Conservation (phyloP, 495 filamentous ascomycete species). For the Penicilliopsis zonata region DNA sequence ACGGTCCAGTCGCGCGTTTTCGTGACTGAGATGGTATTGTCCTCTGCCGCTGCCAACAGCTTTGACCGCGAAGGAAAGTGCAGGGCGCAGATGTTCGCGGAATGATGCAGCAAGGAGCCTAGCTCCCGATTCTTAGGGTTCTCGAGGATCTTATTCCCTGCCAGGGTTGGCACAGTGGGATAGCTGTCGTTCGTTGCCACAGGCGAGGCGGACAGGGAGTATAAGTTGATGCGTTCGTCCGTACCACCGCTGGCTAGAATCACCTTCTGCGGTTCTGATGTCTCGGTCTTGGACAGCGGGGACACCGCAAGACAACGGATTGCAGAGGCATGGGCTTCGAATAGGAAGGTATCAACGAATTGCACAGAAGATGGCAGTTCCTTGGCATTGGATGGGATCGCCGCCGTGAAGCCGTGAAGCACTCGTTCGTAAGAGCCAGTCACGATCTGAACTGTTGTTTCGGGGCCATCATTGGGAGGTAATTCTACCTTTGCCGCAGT, state of each 20-base stretch:
- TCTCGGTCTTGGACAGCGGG: slow-evolving; percentile 48
- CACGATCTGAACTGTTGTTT: slow-evolving; percentile 68
- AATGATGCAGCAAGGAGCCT: slow-evolving; percentile 77
- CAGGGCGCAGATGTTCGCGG: slow-evolving; percentile 63
- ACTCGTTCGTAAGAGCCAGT: slow-evolving; percentile 92
- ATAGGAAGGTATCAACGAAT: slow-evolving; percentile 91
- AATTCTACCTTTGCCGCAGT: slow-evolving; percentile 14
- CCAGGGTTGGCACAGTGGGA: slow-evolving; percentile 44
- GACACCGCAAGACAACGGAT: slow-evolving; percentile 87
- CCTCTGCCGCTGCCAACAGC: slow-evolving; percentile 70
- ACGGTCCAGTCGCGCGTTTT: slow-evolving; percentile 82
- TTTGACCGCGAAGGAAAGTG: slow-evolving; percentile 80
- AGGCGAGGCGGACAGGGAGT: slow-evolving; percentile 70
- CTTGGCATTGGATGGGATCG: slow-evolving; percentile 28
- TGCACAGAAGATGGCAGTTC: slow-evolving; percentile 31
- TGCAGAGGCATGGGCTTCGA: slow-evolving; percentile 81
- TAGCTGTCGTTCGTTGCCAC: slow-evolving; percentile 30
- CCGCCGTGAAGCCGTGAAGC: slow-evolving; percentile 80
- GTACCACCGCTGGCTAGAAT: slow-evolving; percentile 81
- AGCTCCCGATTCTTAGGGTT: slow-evolving; percentile 81
- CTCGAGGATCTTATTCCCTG: slow-evolving; percentile 57
- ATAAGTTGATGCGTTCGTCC: slow-evolving; percentile 91
- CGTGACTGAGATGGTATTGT: slow-evolving; percentile 78
- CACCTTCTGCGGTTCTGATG: slow-evolving; percentile 53
- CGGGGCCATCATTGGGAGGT: slow-evolving; percentile 10